Percentiles rank a stretch among this genome's conserved stretches.
These are phyloP conservation scores for Magnolia kwangsiensis DNA, from an alignment of 164 flowering plant species.

Conservation along the genomic window DNA sequence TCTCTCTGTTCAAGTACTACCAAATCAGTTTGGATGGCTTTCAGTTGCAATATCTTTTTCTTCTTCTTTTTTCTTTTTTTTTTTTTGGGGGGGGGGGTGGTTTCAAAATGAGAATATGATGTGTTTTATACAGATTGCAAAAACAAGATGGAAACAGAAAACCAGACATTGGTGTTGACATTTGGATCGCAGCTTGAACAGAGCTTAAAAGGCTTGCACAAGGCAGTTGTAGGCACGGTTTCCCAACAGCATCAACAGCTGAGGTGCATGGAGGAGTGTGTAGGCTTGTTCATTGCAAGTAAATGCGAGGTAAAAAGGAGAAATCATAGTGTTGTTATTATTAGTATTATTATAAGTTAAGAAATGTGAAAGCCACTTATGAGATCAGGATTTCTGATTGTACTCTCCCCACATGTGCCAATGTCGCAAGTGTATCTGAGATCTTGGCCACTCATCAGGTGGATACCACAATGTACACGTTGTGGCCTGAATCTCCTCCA, in stretches of 20 bases:
- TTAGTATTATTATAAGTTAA: background rate
- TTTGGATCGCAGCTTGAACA: constrained; percentile 75
- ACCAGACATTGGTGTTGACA: constrained; percentile 47
- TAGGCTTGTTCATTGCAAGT: constrained; percentile 56
- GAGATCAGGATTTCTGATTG: background rate
- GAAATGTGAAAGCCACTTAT: background rate
- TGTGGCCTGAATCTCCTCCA: too few species aligned
- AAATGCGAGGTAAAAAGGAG: constrained; percentile 64
- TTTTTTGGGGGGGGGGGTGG: too few species aligned
- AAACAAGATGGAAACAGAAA: constrained; percentile 58
- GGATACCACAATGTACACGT: too few species aligned
- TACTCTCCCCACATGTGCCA: background rate
- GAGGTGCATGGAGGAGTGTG: constrained; percentile 62
- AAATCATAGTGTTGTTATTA: background rate
- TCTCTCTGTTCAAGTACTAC: background rate
- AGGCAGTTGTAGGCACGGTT: constrained; percentile 53
- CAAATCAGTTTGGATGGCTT: background rate
- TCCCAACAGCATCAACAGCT: constrained; percentile 76
- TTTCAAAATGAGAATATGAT: background rate
- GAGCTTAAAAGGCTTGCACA: constrained; percentile 58
- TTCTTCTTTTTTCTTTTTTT: background rate
- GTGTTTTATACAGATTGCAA: constrained; percentile 50
- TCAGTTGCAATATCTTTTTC: background rate
- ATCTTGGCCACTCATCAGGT: too few species aligned
- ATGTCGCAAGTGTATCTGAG: too few species aligned